Conservation (phyloP, 441 rosid genomes). For the Erodium trifolium region DNA sequence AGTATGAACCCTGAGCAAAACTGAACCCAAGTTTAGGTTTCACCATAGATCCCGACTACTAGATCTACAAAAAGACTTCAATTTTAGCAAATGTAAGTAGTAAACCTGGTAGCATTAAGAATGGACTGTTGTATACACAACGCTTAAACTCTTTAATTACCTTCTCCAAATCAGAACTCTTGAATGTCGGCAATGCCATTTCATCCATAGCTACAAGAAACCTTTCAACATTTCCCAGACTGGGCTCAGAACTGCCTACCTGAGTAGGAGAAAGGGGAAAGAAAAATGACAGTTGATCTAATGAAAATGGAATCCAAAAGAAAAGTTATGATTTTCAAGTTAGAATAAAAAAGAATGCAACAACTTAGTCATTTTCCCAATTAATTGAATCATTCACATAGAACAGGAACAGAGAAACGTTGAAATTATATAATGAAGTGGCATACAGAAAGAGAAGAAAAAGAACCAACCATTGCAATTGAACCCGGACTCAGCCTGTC, state of each 20-base stretch:
- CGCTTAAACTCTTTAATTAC: constrained; percentile 19
- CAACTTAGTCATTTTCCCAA: too few species aligned
- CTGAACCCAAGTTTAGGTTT: background rate
- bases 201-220: constrained; percentile 49
- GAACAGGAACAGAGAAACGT: background rate
- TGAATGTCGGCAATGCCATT: constrained; percentile 45
- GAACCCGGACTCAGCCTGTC: constrained; percentile 44
- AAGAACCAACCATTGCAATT: constrained; percentile 33
- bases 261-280: constrained; percentile 15
- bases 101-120: constrained; percentile 9
- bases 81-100: constrained; percentile 13
- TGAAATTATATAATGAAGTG: background rate
- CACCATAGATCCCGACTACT: constrained; percentile 12
- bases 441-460: constrained; percentile 5
- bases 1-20: background rate
- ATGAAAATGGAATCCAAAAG: constrained; percentile 12
- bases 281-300: constrained; percentile 9
- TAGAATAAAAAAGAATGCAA: too few species aligned
- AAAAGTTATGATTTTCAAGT: background rate
- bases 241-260: constrained; percentile 34
- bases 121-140: background rate
- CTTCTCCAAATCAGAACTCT: constrained; percentile 44
- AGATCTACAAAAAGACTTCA: background rate
- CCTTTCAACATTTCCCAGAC: constrained; percentile 29
- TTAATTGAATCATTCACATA: too few species aligned